Evolutionary conservation across 1,284 basidiomycete species (phyloP).

Genomic region (Cutaneotrichosporon sp.): DNA sequence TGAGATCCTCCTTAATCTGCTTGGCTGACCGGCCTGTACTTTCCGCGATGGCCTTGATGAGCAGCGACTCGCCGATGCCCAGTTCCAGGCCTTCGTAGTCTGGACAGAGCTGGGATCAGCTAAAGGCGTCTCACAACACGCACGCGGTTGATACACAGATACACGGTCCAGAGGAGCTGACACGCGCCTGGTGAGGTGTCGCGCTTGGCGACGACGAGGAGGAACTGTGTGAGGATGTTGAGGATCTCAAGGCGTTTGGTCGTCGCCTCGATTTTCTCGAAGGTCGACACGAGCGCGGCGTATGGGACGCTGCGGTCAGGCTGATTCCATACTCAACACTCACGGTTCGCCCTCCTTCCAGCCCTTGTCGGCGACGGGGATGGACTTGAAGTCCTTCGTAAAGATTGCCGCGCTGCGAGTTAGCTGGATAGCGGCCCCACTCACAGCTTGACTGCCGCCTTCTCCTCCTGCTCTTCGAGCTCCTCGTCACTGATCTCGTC

Average conservation of each 20-base stretch:
- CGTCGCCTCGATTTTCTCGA: constrained; percentile 86
- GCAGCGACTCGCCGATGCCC: constrained; percentile 89
- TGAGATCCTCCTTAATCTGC: constrained; percentile 84
- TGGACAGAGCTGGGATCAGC: constrained; percentile 65
- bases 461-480: constrained; percentile 57
- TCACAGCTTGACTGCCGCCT: constrained; percentile 61
- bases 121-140: constrained; percentile 27
- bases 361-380: constrained; percentile 73
- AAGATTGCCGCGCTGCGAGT: constrained; percentile 58
- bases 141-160: constrained; percentile 95
- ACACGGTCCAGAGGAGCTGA: constrained; percentile 82
- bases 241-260: constrained; percentile 95
- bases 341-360: constrained; percentile 86
- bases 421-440: constrained; percentile 19
- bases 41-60: constrained; percentile 93
- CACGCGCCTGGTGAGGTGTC: constrained; percentile 49
- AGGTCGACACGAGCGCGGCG: constrained; percentile 80
- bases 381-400: constrained; percentile 52
- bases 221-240: constrained; percentile 77
- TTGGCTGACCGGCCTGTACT: constrained; percentile 81
- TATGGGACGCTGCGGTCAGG: constrained; percentile 72
- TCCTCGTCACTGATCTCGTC: constrained; percentile 46
- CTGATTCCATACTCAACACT: constrained; percentile 36
- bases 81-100: constrained; percentile 95
- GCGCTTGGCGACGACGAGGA: constrained; percentile 78